Base-by-base conservation (phyloP, 768 basidiomycete species). In the Epithele typhae region DNA sequence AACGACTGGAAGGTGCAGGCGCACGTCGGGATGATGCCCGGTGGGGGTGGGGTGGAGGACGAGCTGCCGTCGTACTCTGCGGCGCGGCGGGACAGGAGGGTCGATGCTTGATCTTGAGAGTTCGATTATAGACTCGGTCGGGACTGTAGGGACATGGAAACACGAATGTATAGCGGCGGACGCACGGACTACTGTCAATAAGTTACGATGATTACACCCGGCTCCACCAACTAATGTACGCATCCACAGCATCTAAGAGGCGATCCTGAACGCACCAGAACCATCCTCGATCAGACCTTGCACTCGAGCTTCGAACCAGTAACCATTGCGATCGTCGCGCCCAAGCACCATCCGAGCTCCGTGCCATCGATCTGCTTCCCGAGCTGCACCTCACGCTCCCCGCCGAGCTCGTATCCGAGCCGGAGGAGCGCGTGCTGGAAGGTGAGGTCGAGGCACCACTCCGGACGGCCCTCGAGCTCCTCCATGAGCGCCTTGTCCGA, bases 381-480 rank as follows among this genome's bases (percentile, higher is more conserved):
- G 21, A 95, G 77, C 67, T 64, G 70, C 25, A 91, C 79, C 51
- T 83, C 75, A 49, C 92, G 64, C 17, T 66, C 72, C 34, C 79
- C 82, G 12, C 67, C 73, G 62, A 98, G 84, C 70, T 94, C 96
- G 67, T 98, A 99, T 24, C 95, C 95, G 2, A 92, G 72, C 48
- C 86, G 74, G 46, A 98, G 65, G 51, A 99, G 64, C 39, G 81
- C 84, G 60, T 96, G 82, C 93, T 92, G 91, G 65, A 95, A 99
- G 35, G 91, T 97, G 59, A 98, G 65, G 64, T 99, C 95, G 33
- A 97, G 75, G 64, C 96, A 99, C 75, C 87, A 94, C 71, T 97
- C 95, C 0, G 95, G 93, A 9, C 94, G 74, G 39, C 72, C 89
- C 39, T 78, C 72, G 5, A 98, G 70, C 59, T 96, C 95, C 1